phyloP scores from a whole-genome alignment of 352 stramenopile species.

The Elongisporangium senticosum region DNA sequence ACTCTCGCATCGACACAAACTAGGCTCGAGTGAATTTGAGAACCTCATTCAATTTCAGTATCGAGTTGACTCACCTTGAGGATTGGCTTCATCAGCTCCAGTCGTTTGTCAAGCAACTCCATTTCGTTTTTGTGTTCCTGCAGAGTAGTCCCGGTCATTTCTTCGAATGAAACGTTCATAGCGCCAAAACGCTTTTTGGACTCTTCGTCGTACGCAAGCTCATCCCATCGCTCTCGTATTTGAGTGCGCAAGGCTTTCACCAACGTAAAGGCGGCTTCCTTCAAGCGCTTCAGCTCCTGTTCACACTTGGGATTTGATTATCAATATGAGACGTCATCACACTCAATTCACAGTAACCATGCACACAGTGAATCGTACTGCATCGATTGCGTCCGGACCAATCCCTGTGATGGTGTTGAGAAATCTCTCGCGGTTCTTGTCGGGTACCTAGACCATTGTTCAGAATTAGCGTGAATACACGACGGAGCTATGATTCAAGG shows the following conservation, averaged over 20 bases:
- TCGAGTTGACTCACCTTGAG: slow-evolving; percentile 9
- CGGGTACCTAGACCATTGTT: slow-evolving; percentile 15
- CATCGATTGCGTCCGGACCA: slow-evolving; percentile 17
- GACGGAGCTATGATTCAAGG: neutral
- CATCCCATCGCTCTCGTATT: slow-evolving; percentile 4
- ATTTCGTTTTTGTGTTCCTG: slow-evolving; percentile 23
- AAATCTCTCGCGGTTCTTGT: slow-evolving; percentile 22
- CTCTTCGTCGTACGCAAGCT: slow-evolving; percentile 1
- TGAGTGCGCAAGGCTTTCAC: slow-evolving; percentile 3
- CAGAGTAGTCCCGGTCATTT: slow-evolving; percentile 22
- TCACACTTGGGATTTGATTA: neutral
- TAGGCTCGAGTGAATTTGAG: neutral
- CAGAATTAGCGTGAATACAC: neutral
- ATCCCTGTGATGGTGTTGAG: slow-evolving; percentile 15
- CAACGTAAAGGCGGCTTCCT: neutral
- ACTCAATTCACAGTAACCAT: neutral
- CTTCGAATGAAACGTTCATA: slow-evolving; percentile 15
- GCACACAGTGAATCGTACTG: slow-evolving; percentile 8
- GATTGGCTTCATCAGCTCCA: slow-evolving; percentile 15
- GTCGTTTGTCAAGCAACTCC: slow-evolving; percentile 18
- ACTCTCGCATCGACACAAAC: neutral
- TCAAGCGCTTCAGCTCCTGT: neutral
- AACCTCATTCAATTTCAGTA: slow-evolving; percentile 4
- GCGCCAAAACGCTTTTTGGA: slow-evolving; percentile 4
- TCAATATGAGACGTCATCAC: neutral